Base-by-base conservation (phyloP, 2,329 filamentous ascomycete species). In the Mycosphaerella sp. region DNA sequence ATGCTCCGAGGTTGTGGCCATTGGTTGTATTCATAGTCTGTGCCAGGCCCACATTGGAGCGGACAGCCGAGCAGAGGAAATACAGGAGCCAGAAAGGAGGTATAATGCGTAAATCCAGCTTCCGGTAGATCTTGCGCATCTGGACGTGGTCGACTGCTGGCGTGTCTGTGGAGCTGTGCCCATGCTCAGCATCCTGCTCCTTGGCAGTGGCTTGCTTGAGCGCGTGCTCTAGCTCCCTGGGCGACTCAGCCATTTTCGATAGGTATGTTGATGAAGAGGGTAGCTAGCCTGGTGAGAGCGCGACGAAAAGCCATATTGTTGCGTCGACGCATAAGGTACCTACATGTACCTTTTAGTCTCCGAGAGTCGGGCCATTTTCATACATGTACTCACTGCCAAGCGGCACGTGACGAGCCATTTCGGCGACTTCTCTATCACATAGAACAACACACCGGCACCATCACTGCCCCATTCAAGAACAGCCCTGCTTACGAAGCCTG, bases 11-110 rank as follows among this genome's bases (percentile, higher is more conserved):
- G 65, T 93, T 85, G 66, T 95, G 88, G 30, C 79, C 77, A 37
- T 78, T 71, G 14, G 77, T 71, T 27, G 67, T 71, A 71, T 95
- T 95, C 89, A 95, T 95, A 1, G 89, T 95, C 72, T 95, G 88
- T n/a, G 89, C 87, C 60, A 95, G 82, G 55, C 89, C 89, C 59
- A 95, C 87, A 70, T 94, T 95, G 63, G 88, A 93, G 46, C 89
- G 84, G 63, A 95, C 93, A 54, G 88, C 89, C 0, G 89, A 93
- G 75, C 88, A 93, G 58, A 95, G 79, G 66, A 95, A 95, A 73
- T 95, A 95, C 13, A 95, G 78, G 13, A 85, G 69, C 89, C 89
- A 95, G 70, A 95, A 91, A 27, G 89, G 87, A 78, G 64, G 65
- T 14, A 67, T 64, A 25, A 67, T 67, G 12, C 64, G 50, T 4